Percentiles rank a stretch among this genome's conserved stretches.
Evolutionary conservation across 2,329 filamentous ascomycete species (phyloP).

Genomic region (Aureobasidium sp.): DNA sequence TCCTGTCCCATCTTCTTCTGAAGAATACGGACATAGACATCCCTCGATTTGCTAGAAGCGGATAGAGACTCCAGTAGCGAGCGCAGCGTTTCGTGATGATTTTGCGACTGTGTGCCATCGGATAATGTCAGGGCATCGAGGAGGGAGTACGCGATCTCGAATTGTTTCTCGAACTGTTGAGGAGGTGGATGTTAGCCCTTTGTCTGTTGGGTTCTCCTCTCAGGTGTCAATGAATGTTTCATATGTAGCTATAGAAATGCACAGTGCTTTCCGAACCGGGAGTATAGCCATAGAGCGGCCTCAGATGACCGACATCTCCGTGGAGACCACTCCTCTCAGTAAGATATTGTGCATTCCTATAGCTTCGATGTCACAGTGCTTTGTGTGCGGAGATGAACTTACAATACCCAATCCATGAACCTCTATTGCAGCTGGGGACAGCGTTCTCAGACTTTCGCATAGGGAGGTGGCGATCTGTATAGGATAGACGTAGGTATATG

Average conservation of each 20-base stretch:
- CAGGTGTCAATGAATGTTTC: neutral
- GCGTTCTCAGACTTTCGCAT: neutral
- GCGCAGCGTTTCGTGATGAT: constrained; percentile 17
- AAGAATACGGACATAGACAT: constrained; percentile 18
- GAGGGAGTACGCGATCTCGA: constrained; percentile 18
- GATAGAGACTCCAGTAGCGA: constrained; percentile 15
- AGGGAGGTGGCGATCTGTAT: constrained; percentile 15
- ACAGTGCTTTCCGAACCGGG: neutral
- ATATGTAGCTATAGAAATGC: neutral
- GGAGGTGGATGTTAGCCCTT: neutral
- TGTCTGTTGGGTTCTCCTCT: neutral
- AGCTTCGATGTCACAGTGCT: neutral
- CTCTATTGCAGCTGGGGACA: neutral
- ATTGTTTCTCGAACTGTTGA: constrained; percentile 17
- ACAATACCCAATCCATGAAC: neutral
- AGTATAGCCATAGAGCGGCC: too few species aligned
- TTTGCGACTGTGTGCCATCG: neutral
- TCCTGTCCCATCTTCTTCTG: constrained; percentile 17
- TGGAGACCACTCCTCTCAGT: neutral
- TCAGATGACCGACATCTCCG: neutral
- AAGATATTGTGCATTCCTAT: neutral
- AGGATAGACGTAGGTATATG: constrained; percentile 17
- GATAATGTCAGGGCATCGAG: constrained; percentile 16
- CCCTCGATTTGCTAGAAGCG: constrained; percentile 16
- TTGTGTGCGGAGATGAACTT: neutral